Percentiles rank a stretch among this genome's conserved stretches.
Conservation (phyloP, 176 grass and related monocot genomes). For the Juncus inflexus region DNA sequence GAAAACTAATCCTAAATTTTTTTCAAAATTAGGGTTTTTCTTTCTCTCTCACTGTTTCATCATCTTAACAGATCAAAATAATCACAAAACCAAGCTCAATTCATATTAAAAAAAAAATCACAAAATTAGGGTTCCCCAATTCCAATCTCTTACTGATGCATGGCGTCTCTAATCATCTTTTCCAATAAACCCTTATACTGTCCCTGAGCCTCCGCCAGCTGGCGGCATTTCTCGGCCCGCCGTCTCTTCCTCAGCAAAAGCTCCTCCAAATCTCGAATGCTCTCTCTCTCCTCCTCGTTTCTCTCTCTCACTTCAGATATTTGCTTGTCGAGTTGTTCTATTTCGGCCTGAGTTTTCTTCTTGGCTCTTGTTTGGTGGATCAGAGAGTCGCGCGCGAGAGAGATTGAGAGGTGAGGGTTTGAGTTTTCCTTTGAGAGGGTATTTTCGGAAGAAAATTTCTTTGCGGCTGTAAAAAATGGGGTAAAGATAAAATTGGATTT, state of each 20-base stretch:
- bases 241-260: slow-evolving; percentile 59
- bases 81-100: background rate
- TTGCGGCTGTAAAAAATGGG: slow-evolving; percentile 37
- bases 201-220: slow-evolving; percentile 78
- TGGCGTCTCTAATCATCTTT: slow-evolving; percentile 98
- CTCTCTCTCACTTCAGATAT: slow-evolving; percentile 47
- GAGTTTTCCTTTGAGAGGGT: slow-evolving; percentile 63
- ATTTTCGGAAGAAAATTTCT: slow-evolving; percentile 48
- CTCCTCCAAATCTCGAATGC: slow-evolving; percentile 71
- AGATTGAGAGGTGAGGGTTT: slow-evolving; percentile 71
- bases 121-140: slow-evolving; percentile 4
- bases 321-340: slow-evolving; percentile 59
- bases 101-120: background rate
- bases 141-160: slow-evolving; percentile 83
- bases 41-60: background rate
- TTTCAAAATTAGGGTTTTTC: too few species aligned
- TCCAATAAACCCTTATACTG: slow-evolving; percentile 87
- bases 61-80: background rate
- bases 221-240: slow-evolving; percentile 63
- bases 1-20: too few species aligned
- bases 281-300: slow-evolving; percentile 53
- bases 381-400: slow-evolving; percentile 83
- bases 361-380: slow-evolving; percentile 70
- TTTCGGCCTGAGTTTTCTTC: slow-evolving; percentile 67
- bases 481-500: background rate